Base-by-base conservation (phyloP, 768 basidiomycete species). In the Russula olivacea region DNA sequence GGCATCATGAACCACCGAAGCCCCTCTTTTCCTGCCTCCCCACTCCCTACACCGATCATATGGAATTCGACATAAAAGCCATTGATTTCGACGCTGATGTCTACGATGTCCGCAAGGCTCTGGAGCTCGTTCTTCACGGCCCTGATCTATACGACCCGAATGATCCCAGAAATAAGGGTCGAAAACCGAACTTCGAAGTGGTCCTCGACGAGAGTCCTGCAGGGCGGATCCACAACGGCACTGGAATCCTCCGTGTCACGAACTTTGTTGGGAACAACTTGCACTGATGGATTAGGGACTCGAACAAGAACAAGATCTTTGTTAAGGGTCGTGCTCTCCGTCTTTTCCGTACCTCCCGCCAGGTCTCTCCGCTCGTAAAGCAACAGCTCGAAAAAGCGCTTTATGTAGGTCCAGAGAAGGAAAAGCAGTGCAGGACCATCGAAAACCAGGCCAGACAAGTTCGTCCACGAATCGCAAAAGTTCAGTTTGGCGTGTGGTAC, bases 401-500 rank as follows among this genome's bases (percentile, higher is more conserved):
- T 2, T 75, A 73, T 52, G 69, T 75, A 1, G 61, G 62, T 25
- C 74, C 73, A 0, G 70, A 70, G 25, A 61, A 71, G 17, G 72
- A 73, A 41, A 71, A 72, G 61, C 58, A 65, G 51, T 66, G 68
- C 9, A 58, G 52, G 43, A 8, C 0, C 17, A 47, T 63, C 4
- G 71, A 72, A 32, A 66, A 68, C 0, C 72, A 77, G 5, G 75
- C 88, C 19, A 71, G 80, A 28, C 72, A 80, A 8, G 52, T 25
- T 49, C 76, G 74, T 19, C 74, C 90, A 32, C 82, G 84, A 40
- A 76, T 91, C 17, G 77, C 82, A 59, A 76, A 77, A 17, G 75
- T 91, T 49, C 89, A 91, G 72, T 85, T 91, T 64, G 89, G 90
- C 45, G 67, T 80, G 48, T 81, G 81, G 70, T 82, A 81, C 67